Evolutionary conservation across 129 eudicot species (phyloP).

Genomic region (Artemisia annua): DNA sequence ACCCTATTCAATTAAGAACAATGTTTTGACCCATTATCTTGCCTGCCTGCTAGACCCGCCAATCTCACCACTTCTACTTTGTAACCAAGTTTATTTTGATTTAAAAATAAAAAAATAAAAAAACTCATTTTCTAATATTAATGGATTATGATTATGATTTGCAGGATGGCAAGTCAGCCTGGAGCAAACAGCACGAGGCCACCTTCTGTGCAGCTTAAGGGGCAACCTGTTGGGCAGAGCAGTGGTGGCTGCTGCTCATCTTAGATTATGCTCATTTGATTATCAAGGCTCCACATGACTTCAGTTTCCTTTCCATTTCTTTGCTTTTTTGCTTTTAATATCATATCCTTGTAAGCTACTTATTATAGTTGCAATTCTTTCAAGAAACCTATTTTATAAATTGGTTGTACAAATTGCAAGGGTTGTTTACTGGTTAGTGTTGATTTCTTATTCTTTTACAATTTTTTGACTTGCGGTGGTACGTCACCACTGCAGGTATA

Average conservation of each 20-base stretch:
- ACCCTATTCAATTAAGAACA: too few relatives aligned
- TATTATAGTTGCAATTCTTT: slow-evolving; percentile 39
- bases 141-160: not conserved
- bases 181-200: slow-evolving; percentile 56
- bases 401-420: slow-evolving; percentile 48
- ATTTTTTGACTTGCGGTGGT: slow-evolving; percentile 7
- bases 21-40: not conserved
- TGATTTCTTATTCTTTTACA: slow-evolving; percentile 32
- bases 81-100: not conserved
- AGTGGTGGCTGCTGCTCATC: slow-evolving; percentile 67
- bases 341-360: slow-evolving; percentile 28
- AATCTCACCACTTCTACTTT: not conserved
- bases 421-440: slow-evolving; percentile 23
- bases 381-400: slow-evolving; percentile 29
- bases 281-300: slow-evolving; percentile 16
- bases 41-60: not conserved
- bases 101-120: not conserved
- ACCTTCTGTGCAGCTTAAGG: slow-evolving; percentile 71
- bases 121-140: not conserved
- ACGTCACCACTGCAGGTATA: not conserved
- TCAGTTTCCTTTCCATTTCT: slow-evolving; percentile 12
- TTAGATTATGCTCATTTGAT: slow-evolving; percentile 23
- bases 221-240: slow-evolving; percentile 72
- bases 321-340: slow-evolving; percentile 26
- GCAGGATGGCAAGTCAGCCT: slow-evolving; percentile 85